Base-by-base conservation (phyloP, 2,329 filamentous ascomycete species). In the Cephalotrichum gorgonifer region DNA sequence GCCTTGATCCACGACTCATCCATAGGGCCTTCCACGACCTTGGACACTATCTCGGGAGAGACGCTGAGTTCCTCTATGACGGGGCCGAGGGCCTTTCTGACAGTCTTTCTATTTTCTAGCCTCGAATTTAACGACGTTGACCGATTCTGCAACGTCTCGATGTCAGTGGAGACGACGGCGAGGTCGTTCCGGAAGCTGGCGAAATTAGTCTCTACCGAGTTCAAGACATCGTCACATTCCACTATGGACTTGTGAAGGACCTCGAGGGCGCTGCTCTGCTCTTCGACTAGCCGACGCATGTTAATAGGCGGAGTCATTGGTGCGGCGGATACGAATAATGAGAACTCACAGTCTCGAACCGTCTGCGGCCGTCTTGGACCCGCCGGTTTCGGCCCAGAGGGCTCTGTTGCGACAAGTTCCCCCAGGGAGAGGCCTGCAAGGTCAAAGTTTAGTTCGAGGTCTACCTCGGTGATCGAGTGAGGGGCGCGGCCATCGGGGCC, bases 181-280 rank as follows among this genome's bases (percentile, higher is more conserved):
- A 98, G 78, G 64, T 98, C 94, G 52, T 89, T 86, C 62, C 94
- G 89, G 62, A 98, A 98, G 63, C 84, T 91, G 33, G 86, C 86
- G 48, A 98, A 74, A 62, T 96, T 97, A 28, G 80, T 83, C 68
- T 98, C 91, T 49, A 98, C 93, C 0, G 90, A 95, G 64, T 83
- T 86, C 43, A 97, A 76, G 46, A 97, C 88, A 62, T 95, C 86
- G 65, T 98, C 93, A 68, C 91, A 98, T 46, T 88, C 86, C 62
- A 75, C 67, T 58, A 98, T 97, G 4, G 90, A 94, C 58, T 78
- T 81, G 66, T 97, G 93, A 39, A 98, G 74, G 50, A 94, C 88
- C 64, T 96, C 85, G 58, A 95, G 95, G 59, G 85, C 90, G 59
- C 84, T 74, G 63, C 85, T 87, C 55, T 95, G 88, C 55, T 77